Evolutionary conservation across 2,329 filamentous ascomycete genomes (phyloP), one percentile per base, ranked within the genome.

Genomic region (Colletotrichum siamense): DNA sequence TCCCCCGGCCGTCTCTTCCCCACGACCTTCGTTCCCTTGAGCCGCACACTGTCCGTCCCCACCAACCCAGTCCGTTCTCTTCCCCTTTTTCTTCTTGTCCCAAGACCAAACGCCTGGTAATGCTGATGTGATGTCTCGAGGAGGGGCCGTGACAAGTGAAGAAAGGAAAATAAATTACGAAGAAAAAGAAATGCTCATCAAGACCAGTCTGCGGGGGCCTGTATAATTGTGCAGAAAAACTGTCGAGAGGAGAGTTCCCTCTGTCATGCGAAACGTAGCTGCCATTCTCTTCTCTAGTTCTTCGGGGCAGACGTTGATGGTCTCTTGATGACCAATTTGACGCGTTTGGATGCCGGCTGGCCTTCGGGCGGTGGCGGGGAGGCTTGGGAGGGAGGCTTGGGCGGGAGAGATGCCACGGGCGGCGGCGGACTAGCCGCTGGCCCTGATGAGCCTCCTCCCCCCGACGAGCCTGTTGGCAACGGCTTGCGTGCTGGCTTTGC

Each of bases 401-500:
- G 69, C 12, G 64, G 73, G 55, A 62, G 62, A 13, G 74, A 63
- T 24, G 69, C 69, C 7, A 65, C 36, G 16, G 57, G 61, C 5
- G 74, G 52, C 12, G 69, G 66, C n/a, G 76, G 73, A 22, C 69
- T 77, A 22, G 63, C 73, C 15, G 68, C 71, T 16, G 73, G 36
- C 16, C 59, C 34, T 16, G 59, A 65, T n/a, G 70, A 76, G 18
- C 49, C 30, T n/a, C 49, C 39, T 30, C 64, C 64, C 7, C 74
- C 70, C 4, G 52, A 69, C 4, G 66, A 69, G 8, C 68, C 73
- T 2, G 71, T 69, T 6, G 84, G 84, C n/a, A 86, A 62, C 6
- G 84, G 84, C 65, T 81, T 85, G 39, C 84, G 81, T 15, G 80
- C 80, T 9, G 84, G 82, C 69, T 86, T 86, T 15, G 82, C 81